phyloP scores from a whole-genome alignment of 108 stramenopile species.

The Cyclotella baltica region DNA sequence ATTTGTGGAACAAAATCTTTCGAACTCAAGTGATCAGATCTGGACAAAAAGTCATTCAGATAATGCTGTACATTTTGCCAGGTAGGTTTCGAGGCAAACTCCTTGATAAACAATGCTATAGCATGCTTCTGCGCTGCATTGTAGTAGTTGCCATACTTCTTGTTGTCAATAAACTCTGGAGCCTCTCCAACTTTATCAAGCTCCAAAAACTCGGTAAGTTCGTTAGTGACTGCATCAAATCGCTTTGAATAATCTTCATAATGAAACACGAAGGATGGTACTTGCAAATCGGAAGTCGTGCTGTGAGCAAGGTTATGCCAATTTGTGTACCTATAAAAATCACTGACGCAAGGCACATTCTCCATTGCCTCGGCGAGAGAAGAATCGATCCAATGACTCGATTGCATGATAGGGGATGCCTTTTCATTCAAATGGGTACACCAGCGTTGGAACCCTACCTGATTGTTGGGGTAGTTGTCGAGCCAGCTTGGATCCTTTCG shows the following conservation, averaged over 20 bases:
- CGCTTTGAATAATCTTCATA: constrained; percentile 77
- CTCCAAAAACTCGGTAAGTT: constrained; percentile 72
- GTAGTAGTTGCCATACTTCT: constrained; percentile 39
- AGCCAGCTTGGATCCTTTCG: constrained; percentile 41
- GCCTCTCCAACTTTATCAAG: constrained; percentile 29
- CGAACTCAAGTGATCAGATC: not conserved
- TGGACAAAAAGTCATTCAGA: constrained; percentile 3
- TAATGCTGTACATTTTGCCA: constrained; percentile 26
- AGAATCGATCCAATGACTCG: constrained; percentile 39
- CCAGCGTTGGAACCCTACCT: constrained; percentile 35
- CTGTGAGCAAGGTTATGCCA: constrained; percentile 63
- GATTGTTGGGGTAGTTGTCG: constrained; percentile 35
- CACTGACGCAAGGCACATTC: constrained; percentile 44
- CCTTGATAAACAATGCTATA: constrained; percentile 24
- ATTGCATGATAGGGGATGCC: not conserved
- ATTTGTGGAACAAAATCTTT: too few species aligned
- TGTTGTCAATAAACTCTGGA: constrained; percentile 26
- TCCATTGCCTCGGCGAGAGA: constrained; percentile 28
- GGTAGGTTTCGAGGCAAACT: constrained; percentile 34
- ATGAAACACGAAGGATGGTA: constrained; percentile 64
- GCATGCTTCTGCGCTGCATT: not conserved
- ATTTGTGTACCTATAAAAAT: constrained; percentile 47
- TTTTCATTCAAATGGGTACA: constrained; percentile 23
- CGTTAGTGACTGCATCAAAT: constrained; percentile 46
- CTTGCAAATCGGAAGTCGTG: constrained; percentile 43